Conservation (phyloP, 805 yeast genomes). For the Babjeviella inositovora region DNA sequence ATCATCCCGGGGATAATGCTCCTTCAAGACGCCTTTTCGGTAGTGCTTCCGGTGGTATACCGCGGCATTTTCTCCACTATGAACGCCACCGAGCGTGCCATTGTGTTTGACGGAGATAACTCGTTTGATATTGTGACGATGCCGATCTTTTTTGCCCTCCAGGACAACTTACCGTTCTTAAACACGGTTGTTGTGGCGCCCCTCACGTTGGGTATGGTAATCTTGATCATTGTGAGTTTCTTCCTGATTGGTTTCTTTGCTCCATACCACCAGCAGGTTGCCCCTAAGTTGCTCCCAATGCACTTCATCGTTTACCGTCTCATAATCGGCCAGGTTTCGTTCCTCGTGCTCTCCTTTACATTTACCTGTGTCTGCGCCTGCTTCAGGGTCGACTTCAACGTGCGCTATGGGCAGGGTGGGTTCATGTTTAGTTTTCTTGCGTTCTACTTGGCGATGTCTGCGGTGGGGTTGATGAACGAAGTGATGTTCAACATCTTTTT, state of each 20-base stretch:
- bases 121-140: too few relatives aligned
- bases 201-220: too few relatives aligned
- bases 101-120: too few relatives aligned
- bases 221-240: conserved; percentile 53
- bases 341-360: conserved; percentile 38
- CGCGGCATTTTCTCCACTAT: too few relatives aligned
- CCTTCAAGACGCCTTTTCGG: too few relatives aligned
- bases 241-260: conserved; percentile 51
- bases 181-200: neutral
- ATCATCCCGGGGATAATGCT: too few relatives aligned
- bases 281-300: conserved; percentile 21
- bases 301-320: conserved; percentile 39
- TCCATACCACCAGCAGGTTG: conserved; percentile 32
- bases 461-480: conserved; percentile 67
- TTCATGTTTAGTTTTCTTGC: conserved; percentile 65
- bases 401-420: conserved; percentile 50
- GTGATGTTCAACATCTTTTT: conserved; percentile 36
- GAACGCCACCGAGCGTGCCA: too few relatives aligned
- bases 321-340: conserved; percentile 30
- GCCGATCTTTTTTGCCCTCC: too few relatives aligned
- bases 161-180: too few relatives aligned
- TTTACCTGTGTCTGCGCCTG: conserved; percentile 49
- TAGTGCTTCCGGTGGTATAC: too few relatives aligned
- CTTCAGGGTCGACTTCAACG: conserved; percentile 44
- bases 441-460: conserved; percentile 51